Evolutionary conservation across 306 rosid genomes (phyloP), one percentile per base, ranked within the genome.

Genomic region (Alnus glutinosa): DNA sequence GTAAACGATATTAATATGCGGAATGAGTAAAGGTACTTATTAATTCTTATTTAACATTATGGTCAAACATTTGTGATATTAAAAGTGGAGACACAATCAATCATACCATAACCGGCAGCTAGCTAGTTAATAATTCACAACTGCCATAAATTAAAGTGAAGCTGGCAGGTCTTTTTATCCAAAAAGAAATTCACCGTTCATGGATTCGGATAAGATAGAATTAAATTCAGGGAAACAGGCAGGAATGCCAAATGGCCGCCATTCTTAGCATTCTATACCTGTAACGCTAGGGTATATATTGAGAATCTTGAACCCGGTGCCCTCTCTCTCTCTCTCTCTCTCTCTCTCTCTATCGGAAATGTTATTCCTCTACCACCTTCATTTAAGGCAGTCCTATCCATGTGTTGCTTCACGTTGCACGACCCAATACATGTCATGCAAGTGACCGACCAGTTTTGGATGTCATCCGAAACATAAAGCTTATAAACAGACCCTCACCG

Each of bases 391-490:
- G 70, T 61, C 54, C 19, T 46, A 52, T 78, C 82, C 88, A 82
- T 73, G 76, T 78, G 84, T 78, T 80, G 83, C 48, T 54, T 75
- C 47, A 48, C 82, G 76, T 81, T 63, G 19, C 70, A 44, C 58
- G 66, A 28, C 23, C 83, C 84, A 79, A 77, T 83, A 80, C 91
- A 88, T 87, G 86, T 78, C 86, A 72, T 83, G 89, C 89, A 85
- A 70, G 83, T 82, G 85, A 80, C 84, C 84, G 51, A 79, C 83
- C 85, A n/a, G 7, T 51, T 70, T 79, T 19, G 63, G 48, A 11
- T 55, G 39, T 52, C 11, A 70, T 75, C 80, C 80, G 75, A 73
- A 49, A 4, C 3, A 54, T 28, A 61, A 64, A 34, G 42, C 71
- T 28, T 72, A 28, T 55, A 70, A 70, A 42, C 4, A 42, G 18